phyloP scores from a whole-genome alignment of 169 alveolate species.

The Cryptosporidium canis region DNA sequence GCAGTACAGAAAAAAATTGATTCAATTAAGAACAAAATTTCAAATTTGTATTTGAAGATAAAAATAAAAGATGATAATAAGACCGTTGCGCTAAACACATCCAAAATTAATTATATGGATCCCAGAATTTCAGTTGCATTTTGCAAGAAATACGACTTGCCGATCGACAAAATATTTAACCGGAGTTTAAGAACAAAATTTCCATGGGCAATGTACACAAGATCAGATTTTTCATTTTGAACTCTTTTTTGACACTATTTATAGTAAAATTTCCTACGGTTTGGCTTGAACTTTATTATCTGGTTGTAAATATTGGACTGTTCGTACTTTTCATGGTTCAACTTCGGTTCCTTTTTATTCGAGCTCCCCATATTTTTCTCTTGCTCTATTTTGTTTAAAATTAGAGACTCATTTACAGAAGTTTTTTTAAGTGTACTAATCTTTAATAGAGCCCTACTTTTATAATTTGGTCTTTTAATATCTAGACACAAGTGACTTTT shows the following conservation, averaged over 20 bases:
- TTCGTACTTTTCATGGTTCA: neutral
- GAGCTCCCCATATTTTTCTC: neutral
- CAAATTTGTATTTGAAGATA: slow-evolving; percentile 76
- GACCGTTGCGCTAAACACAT: slow-evolving; percentile 97
- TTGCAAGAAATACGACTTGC: slow-evolving; percentile 94
- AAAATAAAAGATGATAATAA: slow-evolving; percentile 94
- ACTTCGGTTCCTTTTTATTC: neutral
- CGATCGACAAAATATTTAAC: slow-evolving; percentile 96
- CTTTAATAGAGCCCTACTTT: slow-evolving; percentile 10
- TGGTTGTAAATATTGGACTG: neutral
- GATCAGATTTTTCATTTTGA: slow-evolving; percentile 90
- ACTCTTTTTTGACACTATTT: neutral
- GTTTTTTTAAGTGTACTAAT: neutral
- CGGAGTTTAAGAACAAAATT: slow-evolving; percentile 92
- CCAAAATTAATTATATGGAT: slow-evolving; percentile 99
- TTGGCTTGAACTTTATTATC: slow-evolving; percentile 36
- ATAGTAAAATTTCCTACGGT: slow-evolving; percentile 6
- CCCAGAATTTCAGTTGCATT: slow-evolving; percentile 98
- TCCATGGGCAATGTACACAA: slow-evolving; percentile 99
- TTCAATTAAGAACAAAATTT: slow-evolving; percentile 73
- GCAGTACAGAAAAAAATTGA: slow-evolving; percentile 67
- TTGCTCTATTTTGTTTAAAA: neutral
- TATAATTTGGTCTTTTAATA: neutral
- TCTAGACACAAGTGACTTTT: slow-evolving; percentile 2
- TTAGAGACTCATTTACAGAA: neutral